Conservation (phyloP, 768 basidiomycete species). For the Basidioascus undulatus region DNA sequence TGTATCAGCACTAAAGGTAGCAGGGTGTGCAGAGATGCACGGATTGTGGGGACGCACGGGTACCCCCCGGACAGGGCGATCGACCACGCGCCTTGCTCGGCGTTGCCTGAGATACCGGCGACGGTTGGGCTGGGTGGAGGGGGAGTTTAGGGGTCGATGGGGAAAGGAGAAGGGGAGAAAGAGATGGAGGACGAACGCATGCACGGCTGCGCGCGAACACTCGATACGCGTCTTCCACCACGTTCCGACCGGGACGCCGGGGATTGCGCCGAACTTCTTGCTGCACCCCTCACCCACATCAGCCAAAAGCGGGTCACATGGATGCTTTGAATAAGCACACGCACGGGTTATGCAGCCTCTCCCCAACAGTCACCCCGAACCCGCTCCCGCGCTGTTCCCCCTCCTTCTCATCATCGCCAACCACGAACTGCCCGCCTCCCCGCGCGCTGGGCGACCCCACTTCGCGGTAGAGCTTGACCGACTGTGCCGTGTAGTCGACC, state of each 20-base stretch:
- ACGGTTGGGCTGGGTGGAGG: constrained; percentile 40
- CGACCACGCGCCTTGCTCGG: constrained; percentile 44
- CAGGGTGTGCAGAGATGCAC: neutral
- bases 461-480: no score
- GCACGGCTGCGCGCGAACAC: neutral
- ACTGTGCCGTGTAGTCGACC: no score
- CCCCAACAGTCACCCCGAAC: no score
- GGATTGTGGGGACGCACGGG: neutral
- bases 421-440: no score
- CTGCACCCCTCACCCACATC: no score
- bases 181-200: neutral
- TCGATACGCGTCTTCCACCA: constrained; percentile 49
- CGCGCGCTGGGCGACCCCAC: no score
- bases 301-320: no score
- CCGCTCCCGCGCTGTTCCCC: no score
- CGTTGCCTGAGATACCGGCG: constrained; percentile 47
- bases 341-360: no score
- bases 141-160: constrained; percentile 1
- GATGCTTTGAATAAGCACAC: no score
- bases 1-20: neutral
- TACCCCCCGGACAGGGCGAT: constrained; percentile 57
- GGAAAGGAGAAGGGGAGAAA: neutral
- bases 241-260: constrained; percentile 49
- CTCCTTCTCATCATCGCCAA: no score
- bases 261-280: constrained; percentile 61